Percentiles rank a stretch among this genome's conserved stretches.
These are phyloP conservation scores for Dipteronia sinensis DNA, from an alignment of 345 rosid species.

Conservation along the genomic window DNA sequence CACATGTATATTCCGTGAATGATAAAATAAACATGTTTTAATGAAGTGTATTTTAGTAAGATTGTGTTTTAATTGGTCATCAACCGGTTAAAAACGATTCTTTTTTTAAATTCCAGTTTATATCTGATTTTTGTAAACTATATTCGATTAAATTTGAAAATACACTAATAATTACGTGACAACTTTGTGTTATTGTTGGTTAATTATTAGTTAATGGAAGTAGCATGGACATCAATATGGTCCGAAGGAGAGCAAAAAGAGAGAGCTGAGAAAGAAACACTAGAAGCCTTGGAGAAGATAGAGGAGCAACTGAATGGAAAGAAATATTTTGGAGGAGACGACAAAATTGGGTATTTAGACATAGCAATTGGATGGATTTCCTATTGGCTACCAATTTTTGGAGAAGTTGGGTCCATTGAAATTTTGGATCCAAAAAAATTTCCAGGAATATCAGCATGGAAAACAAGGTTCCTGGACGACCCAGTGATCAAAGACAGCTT, in stretches of 20 bases:
- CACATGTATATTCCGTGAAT: too few species aligned
- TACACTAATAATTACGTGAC: too few species aligned
- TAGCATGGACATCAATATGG: slow-evolving; percentile 20
- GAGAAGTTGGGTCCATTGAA: slow-evolving; percentile 31
- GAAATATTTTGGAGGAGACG: slow-evolving; percentile 31
- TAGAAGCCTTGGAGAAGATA: slow-evolving; percentile 32
- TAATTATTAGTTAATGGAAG: slow-evolving; percentile 7
- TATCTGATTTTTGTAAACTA: too few species aligned
- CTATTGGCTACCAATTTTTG: slow-evolving; percentile 37
- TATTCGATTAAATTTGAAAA: too few species aligned
- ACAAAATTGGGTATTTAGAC: slow-evolving; percentile 39
- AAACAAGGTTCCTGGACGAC: slow-evolving; percentile 25
- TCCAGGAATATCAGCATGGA: slow-evolving; percentile 37
- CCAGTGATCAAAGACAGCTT: slow-evolving; percentile 29
- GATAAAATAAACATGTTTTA: too few species aligned
- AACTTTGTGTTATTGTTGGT: too few species aligned
- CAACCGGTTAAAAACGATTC: too few species aligned
- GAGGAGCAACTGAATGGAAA: slow-evolving; percentile 36
- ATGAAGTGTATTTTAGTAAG: too few species aligned
- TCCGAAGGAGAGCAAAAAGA: slow-evolving; percentile 29
- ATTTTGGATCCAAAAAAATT: slow-evolving; percentile 20
- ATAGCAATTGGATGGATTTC: slow-evolving; percentile 34
- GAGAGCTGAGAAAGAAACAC: slow-evolving; percentile 4
- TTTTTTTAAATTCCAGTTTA: too few species aligned
- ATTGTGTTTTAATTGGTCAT: too few species aligned